phyloP scores from a whole-genome alignment of 129 eudicot genomes.

The Centrapalus pauciflorus region DNA sequence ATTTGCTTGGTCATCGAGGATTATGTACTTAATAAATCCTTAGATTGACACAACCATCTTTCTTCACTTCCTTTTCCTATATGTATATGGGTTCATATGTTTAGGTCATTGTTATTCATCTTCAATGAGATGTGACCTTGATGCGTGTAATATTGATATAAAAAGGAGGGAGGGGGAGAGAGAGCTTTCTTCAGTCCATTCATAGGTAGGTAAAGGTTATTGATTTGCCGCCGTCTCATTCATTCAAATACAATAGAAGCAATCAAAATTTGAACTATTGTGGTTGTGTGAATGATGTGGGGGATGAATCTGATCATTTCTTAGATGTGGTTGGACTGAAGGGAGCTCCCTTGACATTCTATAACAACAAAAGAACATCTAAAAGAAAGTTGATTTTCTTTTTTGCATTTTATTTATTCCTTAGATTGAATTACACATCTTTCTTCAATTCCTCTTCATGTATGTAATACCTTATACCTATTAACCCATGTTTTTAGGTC shows the following conservation, averaged over 20 bases:
- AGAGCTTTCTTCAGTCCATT: constrained; percentile 67
- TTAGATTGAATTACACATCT: too few relatives aligned
- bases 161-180: not conserved
- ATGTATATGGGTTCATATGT: too few relatives aligned
- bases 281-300: constrained; percentile 62
- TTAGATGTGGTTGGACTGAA: constrained; percentile 64
- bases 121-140: not conserved
- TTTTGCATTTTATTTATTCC: too few relatives aligned
- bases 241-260: constrained; percentile 46
- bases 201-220: constrained; percentile 38
- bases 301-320: constrained; percentile 39
- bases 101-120: not conserved
- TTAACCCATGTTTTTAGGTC: too few relatives aligned
- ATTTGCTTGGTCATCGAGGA: not conserved
- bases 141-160: not conserved
- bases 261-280: constrained; percentile 15
- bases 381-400: not conserved
- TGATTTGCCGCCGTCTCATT: constrained; percentile 61
- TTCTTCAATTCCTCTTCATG: too few relatives aligned
- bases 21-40: not conserved
- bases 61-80: too few relatives aligned
- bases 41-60: too few relatives aligned
- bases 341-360: constrained; percentile 52
- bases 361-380: not conserved
- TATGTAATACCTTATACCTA: too few relatives aligned